Evolutionary conservation across 257 asterid species (phyloP), one percentile per base, ranked within the genome.

Genomic region (Solanum sitiens): DNA sequence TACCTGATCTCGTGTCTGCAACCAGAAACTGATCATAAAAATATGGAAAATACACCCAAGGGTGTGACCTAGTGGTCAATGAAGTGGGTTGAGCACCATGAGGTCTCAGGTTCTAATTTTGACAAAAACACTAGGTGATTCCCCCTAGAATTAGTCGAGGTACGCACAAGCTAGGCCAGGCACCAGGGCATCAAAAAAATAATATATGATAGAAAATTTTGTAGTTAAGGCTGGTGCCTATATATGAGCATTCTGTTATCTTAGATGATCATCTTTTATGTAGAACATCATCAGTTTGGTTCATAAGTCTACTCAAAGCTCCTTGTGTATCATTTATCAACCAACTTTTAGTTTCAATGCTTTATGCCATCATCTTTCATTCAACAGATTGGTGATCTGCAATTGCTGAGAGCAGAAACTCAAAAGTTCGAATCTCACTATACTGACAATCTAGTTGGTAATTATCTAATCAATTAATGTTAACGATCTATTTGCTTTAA

Each of bases 371-470:
- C 63, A 33, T 87, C 73, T 86, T 45, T 86, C 79, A 68, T 89
- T 65, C 12, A 84, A 89, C 98, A 97, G 99, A 92, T 97, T 85
- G 98, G 95, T 21, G 99, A 97, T 89, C 93, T 97, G 45, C 91
- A 92, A 88, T 90, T 94, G 87, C 86, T 95, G 95, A 91, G 89
- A 88, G 95, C 87, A 14, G 98, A 95, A 88, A 94, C 94, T 40
- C 98, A 94, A 93, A 97, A 97, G 91, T 97, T 97, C 71, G 99
- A 95, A 91, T 97, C 99, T 88, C 98, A 86, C 93, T 95, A 95
- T 86, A 73, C 94, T 3, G 98, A 95, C 95, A 94, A 92, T 89
- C 99, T 97, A 74, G 95, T 97, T 70, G 99, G 98, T 95, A 94
- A 89, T 89, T 68, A 88, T 35, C 20, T 80, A 68, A 87, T 47